A percentile compares a stretch with the other conserved stretches of the same genome.
These are phyloP conservation scores for Teunomyces stri DNA, from an alignment of 805 yeast species.

Conservation along the genomic window DNA sequence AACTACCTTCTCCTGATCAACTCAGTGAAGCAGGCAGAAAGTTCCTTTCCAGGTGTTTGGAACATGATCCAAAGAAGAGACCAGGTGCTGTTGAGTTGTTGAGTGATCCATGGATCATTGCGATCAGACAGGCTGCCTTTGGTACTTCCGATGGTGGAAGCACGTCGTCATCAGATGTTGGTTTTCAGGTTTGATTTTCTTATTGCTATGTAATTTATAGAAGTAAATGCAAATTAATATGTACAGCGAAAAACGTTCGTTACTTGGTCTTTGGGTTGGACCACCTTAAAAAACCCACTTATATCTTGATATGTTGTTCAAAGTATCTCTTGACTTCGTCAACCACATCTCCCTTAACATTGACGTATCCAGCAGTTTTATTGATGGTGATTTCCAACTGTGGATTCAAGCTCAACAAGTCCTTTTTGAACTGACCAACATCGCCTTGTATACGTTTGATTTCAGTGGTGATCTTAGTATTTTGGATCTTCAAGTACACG, in stretches of 20 bases:
- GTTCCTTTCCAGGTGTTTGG: conserved; percentile 73
- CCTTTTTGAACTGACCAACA: conserved; percentile 60
- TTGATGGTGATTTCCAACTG: conserved; percentile 42
- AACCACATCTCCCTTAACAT: conserved; percentile 41
- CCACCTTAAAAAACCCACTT: neutral
- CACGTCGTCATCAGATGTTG: conserved; percentile 37
- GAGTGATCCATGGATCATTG: conserved; percentile 85
- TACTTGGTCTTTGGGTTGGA: conserved; percentile 15
- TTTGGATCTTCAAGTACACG: conserved; percentile 69
- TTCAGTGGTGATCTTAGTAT: conserved; percentile 68
- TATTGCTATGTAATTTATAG: neutral
- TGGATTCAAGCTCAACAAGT: conserved; percentile 53
- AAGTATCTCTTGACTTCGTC: conserved; percentile 28
- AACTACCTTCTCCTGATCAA: conserved; percentile 75
- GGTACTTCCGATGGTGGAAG: conserved; percentile 33
- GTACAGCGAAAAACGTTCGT: neutral
- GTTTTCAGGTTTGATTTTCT: conserved; percentile 6
- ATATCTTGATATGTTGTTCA: conserved; percentile 11
- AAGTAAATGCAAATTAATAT: conserved; percentile 2
- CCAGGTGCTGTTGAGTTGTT: conserved; percentile 81
- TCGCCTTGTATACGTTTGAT: conserved; percentile 72
- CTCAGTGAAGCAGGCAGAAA: conserved; percentile 68
- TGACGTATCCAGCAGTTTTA: conserved; percentile 32
- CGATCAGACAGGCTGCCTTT: conserved; percentile 68
- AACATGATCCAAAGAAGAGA: conserved; percentile 77